Evolutionary conservation across 495 filamentous ascomycete species (phyloP), one percentile per base, ranked within the genome.

Genomic region (Neurospora sp.): DNA sequence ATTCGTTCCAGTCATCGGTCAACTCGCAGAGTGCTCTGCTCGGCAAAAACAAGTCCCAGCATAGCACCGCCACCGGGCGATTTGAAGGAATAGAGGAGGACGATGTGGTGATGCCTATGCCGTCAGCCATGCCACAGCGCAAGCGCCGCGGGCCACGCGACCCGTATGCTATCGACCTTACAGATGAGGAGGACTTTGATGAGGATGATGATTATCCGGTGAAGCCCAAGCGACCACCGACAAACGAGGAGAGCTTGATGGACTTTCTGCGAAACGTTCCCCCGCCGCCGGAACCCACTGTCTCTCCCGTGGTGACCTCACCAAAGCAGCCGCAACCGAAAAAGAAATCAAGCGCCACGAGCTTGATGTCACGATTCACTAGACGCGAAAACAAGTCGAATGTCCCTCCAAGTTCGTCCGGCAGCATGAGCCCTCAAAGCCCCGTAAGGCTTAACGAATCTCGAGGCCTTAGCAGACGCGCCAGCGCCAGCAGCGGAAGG

Each of bases 141-240:
- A 97, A 91, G 75, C 92, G 90, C 70, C 88, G 90, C 45, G 90
- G 94, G 36, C 89, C 93, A 54, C 91, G 87, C 54, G 96, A 99
- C 77, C 95, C 96, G 1, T 98, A 98, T 76, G 92, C 94, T 40
- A 92, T 98, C 73, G 95, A 97, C 75, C 86, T 90, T 48, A 92
- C 92, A 74, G 93, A 94, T 75, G 92, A 95, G 39, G 92, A 94
- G 24, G 89, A 93, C 3, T 83, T 85, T 1, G 89, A 91, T 19
- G 83, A 90, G 7, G 81, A 80, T 21, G 76, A 81, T 39, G 62
- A 77, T 69, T 72, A 78, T 6, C 81, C 79, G 4, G 69, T 78
- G 21, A 75, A 80, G 3, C 79, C 79, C 1, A 84, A 77, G 72
- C 80, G 78, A 13, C 78, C 79, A 39, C 78, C 79, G 17, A 82